phyloP scores from a whole-genome alignment of 1,284 basidiomycete species.

The Gymnopus androsaceus region DNA sequence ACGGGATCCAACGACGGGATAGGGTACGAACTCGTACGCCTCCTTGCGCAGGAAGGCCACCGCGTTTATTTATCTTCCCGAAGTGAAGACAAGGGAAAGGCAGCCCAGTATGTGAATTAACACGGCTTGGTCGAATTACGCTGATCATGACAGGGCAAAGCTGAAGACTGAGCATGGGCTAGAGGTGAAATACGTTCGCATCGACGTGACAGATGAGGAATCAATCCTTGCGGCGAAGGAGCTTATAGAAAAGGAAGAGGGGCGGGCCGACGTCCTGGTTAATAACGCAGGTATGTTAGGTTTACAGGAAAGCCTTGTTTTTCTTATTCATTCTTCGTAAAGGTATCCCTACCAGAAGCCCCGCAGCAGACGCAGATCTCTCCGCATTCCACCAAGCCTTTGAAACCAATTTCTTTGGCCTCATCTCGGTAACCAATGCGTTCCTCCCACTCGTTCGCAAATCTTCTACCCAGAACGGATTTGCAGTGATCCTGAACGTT shows the following conservation, averaged over 20 bases:
- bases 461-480: conserved; percentile 18
- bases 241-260: conserved; percentile 40
- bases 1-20: conserved; percentile 33
- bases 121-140: not conserved
- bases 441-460: conserved; percentile 38
- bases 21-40: conserved; percentile 33
- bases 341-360: conserved; percentile 34
- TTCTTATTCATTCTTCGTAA: not conserved
- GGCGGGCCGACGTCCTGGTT: conserved; percentile 47
- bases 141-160: conserved; percentile 18
- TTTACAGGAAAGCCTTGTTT: not conserved
- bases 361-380: conserved; percentile 34
- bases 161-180: conserved; percentile 28
- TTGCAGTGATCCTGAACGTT: conserved; percentile 35
- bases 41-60: conserved; percentile 31
- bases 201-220: conserved; percentile 36
- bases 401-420: conserved; percentile 40
- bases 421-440: conserved; percentile 37
- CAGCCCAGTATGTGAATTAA: conserved; percentile 27
- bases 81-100: conserved; percentile 27
- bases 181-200: conserved; percentile 32
- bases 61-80: conserved; percentile 33
- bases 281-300: conserved; percentile 49
- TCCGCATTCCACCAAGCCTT: conserved; percentile 34
- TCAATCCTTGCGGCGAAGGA: conserved; percentile 36